Percentiles rank a stretch among this genome's conserved stretches.
phyloP scores from a whole-genome alignment of 257 asterid genomes.

The Sherardia arvensis region DNA sequence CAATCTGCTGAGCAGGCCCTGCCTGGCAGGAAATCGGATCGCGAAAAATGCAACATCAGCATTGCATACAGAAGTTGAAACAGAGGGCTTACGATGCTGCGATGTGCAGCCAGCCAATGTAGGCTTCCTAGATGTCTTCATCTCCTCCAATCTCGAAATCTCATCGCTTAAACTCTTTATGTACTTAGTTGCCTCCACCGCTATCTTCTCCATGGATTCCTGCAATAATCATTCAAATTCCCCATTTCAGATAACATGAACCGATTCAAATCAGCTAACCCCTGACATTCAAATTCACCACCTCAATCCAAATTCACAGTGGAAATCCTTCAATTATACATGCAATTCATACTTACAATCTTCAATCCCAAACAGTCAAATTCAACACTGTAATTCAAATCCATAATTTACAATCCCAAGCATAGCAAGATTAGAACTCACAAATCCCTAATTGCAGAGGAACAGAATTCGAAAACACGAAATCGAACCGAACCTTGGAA shows the following conservation, averaged over 20 bases:
- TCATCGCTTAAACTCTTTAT: slow-evolving; percentile 43
- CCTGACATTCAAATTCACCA: background rate
- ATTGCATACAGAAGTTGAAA: slow-evolving; percentile 22
- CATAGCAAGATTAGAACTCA: no score
- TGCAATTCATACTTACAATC: background rate
- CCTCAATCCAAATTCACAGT: no score
- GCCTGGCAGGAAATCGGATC: slow-evolving; percentile 28
- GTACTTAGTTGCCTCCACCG: slow-evolving; percentile 35
- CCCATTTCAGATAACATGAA: background rate
- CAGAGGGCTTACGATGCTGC: slow-evolving; percentile 19
- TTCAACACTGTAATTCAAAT: no score
- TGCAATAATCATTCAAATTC: slow-evolving; percentile 13
- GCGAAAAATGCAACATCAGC: slow-evolving; percentile 42
- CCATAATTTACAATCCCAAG: background rate
- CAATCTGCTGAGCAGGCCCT: slow-evolving; percentile 29
- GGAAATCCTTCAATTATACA: no score
- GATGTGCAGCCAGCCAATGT: slow-evolving; percentile 20
- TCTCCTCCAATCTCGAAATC: slow-evolving; percentile 38
- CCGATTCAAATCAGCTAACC: background rate
- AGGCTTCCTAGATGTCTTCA: slow-evolving; percentile 25
- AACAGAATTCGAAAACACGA: background rate
- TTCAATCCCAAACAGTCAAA: no score
- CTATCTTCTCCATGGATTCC: slow-evolving; percentile 37
- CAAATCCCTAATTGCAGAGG: background rate
- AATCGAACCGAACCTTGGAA: slow-evolving; percentile 33